phyloP scores from a whole-genome alignment of 2,329 filamentous ascomycete species.

The Nemania serpens region DNA sequence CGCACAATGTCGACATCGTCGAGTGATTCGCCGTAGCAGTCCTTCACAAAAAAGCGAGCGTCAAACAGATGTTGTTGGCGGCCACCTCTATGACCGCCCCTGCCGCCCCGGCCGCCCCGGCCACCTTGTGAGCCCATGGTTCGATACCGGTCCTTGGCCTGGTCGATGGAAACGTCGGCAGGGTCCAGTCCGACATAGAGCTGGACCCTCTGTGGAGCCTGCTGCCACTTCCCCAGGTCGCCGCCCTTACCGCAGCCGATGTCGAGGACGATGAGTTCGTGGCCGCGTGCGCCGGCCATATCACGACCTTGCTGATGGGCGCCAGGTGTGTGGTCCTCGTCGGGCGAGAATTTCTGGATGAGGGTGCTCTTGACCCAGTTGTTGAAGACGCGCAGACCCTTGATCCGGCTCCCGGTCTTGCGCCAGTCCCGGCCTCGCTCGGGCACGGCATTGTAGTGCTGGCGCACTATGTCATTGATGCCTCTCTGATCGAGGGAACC shows the following conservation, averaged over 20 bases:
- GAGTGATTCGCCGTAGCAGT: conserved; percentile 87
- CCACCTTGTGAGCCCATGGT: conserved; percentile 68
- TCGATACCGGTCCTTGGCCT: conserved; percentile 83
- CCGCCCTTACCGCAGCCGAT: conserved; percentile 97
- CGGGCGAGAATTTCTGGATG: conserved; percentile 93
- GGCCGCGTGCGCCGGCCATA: conserved; percentile 48
- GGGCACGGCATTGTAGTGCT: conserved; percentile 96
- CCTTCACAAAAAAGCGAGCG: conserved; percentile 85
- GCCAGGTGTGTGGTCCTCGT: conserved; percentile 71
- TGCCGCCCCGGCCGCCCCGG: conserved; percentile 55
- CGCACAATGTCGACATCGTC: conserved; percentile 80
- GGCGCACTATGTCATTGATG: conserved; percentile 82
- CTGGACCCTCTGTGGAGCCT: conserved; percentile 86
- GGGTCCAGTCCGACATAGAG: conserved; percentile 95
- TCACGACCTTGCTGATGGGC: conserved; percentile 57
- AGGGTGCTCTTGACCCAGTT: conserved; percentile 99
- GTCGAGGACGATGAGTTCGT: conserved; percentile 81
- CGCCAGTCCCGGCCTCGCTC: conserved; percentile 94
- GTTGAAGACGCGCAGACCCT: conserved; percentile 91
- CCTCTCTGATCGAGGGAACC: conserved; percentile 56
- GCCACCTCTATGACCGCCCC: conserved; percentile 51
- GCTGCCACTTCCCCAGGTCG: conserved; percentile 94
- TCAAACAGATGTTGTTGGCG: conserved; percentile 70
- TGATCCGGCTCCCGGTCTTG: conserved; percentile 91
- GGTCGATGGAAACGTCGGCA: conserved; percentile 87